phyloP scores from a whole-genome alignment of 768 basidiomycete genomes.

The Pleurotus djamor region DNA sequence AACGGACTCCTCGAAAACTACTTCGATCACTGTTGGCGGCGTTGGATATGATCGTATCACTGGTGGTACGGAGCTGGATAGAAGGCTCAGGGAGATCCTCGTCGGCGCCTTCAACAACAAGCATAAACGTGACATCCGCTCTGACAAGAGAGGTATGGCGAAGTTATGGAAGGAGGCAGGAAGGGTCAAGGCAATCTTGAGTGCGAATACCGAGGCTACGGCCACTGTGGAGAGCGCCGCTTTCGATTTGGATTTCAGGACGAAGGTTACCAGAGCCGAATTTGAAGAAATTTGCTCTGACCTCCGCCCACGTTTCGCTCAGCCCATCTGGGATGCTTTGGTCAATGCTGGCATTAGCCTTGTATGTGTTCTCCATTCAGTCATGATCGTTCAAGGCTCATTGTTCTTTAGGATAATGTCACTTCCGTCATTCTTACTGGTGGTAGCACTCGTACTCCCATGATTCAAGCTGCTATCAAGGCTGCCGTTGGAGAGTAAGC shows the following conservation, averaged over 20 bases:
- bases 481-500: constrained; percentile 76
- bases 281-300: constrained; percentile 78
- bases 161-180: constrained; percentile 94
- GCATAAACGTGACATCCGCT: constrained; percentile 63
- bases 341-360: constrained; percentile 61
- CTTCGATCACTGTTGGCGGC: constrained; percentile 75
- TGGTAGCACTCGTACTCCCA: constrained; percentile 85
- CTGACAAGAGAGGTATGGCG: constrained; percentile 83
- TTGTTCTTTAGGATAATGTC: constrained; percentile 62
- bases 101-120: constrained; percentile 72
- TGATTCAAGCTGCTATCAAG: constrained; percentile 85
- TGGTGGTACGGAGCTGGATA: constrained; percentile 86
- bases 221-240: constrained; percentile 85
- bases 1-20: constrained; percentile 52
- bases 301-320: constrained; percentile 57
- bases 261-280: constrained; percentile 71
- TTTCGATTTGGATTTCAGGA: constrained; percentile 88
- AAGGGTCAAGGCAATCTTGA: constrained; percentile 88
- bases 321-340: constrained; percentile 77
- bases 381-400: constrained; percentile 4
- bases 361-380: constrained; percentile 34
- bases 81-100: constrained; percentile 78
- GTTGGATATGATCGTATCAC: constrained; percentile 76
- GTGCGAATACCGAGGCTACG: constrained; percentile 83
- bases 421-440: constrained; percentile 93